phyloP scores from a whole-genome alignment of 805 yeast genomes.

The Barnettozyma vustinii region DNA sequence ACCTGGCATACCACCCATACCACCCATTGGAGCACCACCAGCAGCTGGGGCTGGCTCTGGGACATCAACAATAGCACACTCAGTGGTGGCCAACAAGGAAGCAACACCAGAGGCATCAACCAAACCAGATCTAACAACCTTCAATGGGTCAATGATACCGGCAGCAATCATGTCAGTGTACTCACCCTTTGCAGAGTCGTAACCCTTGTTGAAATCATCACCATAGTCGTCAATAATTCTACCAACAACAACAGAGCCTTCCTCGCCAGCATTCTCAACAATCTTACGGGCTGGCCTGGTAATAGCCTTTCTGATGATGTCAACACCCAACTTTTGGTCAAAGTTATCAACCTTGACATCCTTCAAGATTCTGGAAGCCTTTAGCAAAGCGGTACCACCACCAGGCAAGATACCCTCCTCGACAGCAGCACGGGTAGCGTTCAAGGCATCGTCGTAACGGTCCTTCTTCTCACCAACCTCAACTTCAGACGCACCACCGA shows the following conservation, averaged over 20 bases:
- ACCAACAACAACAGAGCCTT: constrained; percentile 95
- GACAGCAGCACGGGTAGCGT: constrained; percentile 99
- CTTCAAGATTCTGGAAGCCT: constrained; percentile 65
- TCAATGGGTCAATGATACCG: constrained; percentile 98
- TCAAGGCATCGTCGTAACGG: constrained; percentile 96
- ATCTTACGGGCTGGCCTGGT: constrained; percentile 95
- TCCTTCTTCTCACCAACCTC: constrained; percentile 99
- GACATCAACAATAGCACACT: constrained; percentile 96
- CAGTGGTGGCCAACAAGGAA: constrained; percentile 94
- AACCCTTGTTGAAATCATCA: constrained; percentile 83
- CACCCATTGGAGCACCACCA: constrained; percentile 44
- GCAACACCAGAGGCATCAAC: constrained; percentile 98
- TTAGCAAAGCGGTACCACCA: constrained; percentile 97
- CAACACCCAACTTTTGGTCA: constrained; percentile 96
- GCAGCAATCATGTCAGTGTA: constrained; percentile 93
- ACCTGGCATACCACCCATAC: constrained; percentile 70
- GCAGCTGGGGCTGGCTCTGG: constrained; percentile 67
- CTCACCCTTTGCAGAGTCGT: constrained; percentile 89
- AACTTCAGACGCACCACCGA: constrained; percentile 96
- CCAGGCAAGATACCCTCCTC: constrained; percentile 99
- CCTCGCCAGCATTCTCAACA: constrained; percentile 97
- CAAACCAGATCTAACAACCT: constrained; percentile 95
- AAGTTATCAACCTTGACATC: constrained; percentile 68
- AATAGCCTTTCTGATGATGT: constrained; percentile 90
- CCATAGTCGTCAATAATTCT: constrained; percentile 54